Percentiles rank a stretch among this genome's conserved stretches.
phyloP scores from a whole-genome alignment of 306 rosid genomes.

The Ceratonia siliqua region DNA sequence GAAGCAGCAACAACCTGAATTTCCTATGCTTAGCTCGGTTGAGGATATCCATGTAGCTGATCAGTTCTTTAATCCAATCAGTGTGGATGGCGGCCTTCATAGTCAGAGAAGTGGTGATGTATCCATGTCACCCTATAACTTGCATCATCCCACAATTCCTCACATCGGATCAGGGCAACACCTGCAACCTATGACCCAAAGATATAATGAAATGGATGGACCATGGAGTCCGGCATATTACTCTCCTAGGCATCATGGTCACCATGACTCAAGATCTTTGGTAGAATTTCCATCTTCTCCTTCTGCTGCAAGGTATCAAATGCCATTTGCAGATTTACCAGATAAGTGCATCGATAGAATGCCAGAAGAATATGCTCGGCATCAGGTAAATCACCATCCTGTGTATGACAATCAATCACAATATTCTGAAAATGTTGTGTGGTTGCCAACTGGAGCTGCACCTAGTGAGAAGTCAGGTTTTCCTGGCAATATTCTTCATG shows the following conservation, averaged over 20 bases:
- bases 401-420: conserved; percentile 74
- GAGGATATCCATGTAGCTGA: conserved; percentile 69
- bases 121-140: conserved; percentile 53
- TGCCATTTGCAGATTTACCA: conserved; percentile 62
- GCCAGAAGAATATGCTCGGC: conserved; percentile 77
- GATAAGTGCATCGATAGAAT: conserved; percentile 72
- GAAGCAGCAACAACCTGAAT: conserved; percentile 61
- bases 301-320: conserved; percentile 60
- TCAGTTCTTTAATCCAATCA: conserved; percentile 59
- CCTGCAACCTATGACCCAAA: conserved; percentile 65
- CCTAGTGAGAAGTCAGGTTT: conserved; percentile 71
- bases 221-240: conserved; percentile 87
- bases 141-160: conserved; percentile 63
- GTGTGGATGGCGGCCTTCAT: conserved; percentile 68
- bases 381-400: conserved; percentile 62
- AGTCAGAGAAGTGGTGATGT: conserved; percentile 73
- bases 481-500: conserved; percentile 65
- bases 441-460: conserved; percentile 61
- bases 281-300: conserved; percentile 89
- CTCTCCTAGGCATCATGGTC: conserved; percentile 88
- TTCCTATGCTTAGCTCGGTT: conserved; percentile 47
- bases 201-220: conserved; percentile 78
- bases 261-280: conserved; percentile 62
- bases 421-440: conserved; percentile 71
- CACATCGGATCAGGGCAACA: conserved; percentile 65